Conservation (phyloP, 768 basidiomycete genomes). For the Amanita fuliginea region DNA sequence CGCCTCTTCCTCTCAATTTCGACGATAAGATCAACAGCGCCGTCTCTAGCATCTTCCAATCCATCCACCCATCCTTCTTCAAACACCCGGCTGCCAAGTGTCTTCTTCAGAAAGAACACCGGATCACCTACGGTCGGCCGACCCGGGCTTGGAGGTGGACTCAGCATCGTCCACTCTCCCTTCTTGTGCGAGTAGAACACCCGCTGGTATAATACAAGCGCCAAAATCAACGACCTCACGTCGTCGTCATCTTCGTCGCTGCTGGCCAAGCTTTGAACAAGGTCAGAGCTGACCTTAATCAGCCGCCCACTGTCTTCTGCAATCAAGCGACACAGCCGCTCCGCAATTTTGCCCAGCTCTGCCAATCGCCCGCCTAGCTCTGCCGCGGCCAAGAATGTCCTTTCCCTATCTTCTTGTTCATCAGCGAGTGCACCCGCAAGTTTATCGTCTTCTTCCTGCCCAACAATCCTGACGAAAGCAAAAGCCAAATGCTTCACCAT, state of each 20-base stretch:
- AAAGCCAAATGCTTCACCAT: constrained; percentile 39
- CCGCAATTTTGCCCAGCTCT: constrained; percentile 42
- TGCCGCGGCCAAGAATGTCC: constrained; percentile 46
- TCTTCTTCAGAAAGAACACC: constrained; percentile 24
- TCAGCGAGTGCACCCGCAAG: constrained; percentile 17
- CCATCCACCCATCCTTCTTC: constrained; percentile 19
- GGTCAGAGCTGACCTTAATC: constrained; percentile 14
- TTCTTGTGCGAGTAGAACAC: constrained; percentile 34
- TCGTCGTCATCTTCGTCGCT: constrained; percentile 10
- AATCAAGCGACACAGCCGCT: constrained; percentile 40
- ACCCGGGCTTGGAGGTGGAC: constrained; percentile 48
- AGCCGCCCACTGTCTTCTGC: constrained; percentile 16
- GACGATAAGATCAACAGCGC: constrained; percentile 63
- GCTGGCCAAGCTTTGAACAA: background rate
- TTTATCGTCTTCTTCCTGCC: constrained; percentile 21
- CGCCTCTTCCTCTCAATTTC: constrained; percentile 26
- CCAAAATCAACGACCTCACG: constrained; percentile 32
- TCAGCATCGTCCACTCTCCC: constrained; percentile 30
- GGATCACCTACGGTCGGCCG: constrained; percentile 12
- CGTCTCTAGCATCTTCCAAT: constrained; percentile 67
- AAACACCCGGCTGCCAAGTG: constrained; percentile 39
- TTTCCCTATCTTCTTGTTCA: constrained; percentile 29
- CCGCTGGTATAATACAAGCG: constrained; percentile 48
- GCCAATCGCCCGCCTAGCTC: constrained; percentile 52
- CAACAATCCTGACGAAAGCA: constrained; percentile 39